Conservation (phyloP, 1,139 yeast species). For the Geotrichum macrosporum region DNA sequence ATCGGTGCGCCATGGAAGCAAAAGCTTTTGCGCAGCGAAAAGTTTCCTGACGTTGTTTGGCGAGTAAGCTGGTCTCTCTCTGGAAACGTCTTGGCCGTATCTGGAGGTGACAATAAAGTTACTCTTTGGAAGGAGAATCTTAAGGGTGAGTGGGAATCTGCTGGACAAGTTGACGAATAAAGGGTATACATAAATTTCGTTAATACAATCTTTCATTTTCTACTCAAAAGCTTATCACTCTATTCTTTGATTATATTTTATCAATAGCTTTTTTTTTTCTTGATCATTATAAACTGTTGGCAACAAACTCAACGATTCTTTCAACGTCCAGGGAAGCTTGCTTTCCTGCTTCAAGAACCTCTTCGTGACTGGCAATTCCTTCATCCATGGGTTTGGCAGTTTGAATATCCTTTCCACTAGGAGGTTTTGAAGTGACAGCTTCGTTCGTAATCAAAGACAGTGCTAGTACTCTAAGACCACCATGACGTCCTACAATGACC, state of each 20-base stretch:
- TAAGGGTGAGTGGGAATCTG: conserved; percentile 92
- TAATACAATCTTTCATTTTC: too few species aligned
- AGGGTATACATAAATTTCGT: not conserved
- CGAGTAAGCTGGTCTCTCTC: conserved; percentile 96
- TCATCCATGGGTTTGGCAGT: conserved; percentile 35
- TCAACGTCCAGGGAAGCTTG: conserved; percentile 80
- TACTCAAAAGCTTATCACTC: not conserved
- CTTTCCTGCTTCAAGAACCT: conserved; percentile 78
- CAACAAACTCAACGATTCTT: conserved; percentile 58
- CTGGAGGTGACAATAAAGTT: conserved; percentile 94
- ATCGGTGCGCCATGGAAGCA: conserved; percentile 78
- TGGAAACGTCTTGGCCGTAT: conserved; percentile 89
- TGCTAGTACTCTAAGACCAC: conserved; percentile 76
- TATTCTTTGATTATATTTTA: not conserved
- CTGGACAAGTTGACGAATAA: conserved; percentile 87
- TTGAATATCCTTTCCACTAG: conserved; percentile 56
- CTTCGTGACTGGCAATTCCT: conserved; percentile 86
- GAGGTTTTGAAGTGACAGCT: conserved; percentile 71
- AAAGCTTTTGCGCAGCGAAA: conserved; percentile 60
- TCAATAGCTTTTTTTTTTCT: not conserved
- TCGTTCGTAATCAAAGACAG: conserved; percentile 81
- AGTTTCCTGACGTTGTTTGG: conserved; percentile 97
- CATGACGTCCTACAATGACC: conserved; percentile 85
- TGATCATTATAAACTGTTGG: conserved; percentile 39
- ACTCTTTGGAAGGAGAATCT: conserved; percentile 95